A percentile compares a stretch with the other conserved stretches of the same genome.
Conservation (phyloP, 495 filamentous ascomycete species). For the Aspergillus nanangensis region DNA sequence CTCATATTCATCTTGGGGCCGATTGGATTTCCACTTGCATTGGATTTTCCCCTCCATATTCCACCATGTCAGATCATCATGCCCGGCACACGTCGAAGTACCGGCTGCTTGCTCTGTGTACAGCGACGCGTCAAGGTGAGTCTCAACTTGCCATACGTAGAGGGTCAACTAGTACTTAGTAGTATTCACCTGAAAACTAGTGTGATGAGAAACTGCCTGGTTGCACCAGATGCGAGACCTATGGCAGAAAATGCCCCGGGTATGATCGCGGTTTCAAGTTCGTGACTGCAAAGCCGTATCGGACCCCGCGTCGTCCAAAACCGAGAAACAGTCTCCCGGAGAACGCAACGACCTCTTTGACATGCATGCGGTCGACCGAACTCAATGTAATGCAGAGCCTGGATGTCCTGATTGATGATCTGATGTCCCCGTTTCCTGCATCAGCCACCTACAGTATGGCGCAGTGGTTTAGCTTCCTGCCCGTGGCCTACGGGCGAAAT, state of each 20-base stretch:
- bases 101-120: conserved; percentile 45
- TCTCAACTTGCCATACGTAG: background rate
- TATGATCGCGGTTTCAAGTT: conserved; percentile 33
- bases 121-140: conserved; percentile 31
- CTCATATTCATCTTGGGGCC: background rate
- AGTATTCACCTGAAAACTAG: conserved; percentile 7
- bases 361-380: conserved; percentile 8
- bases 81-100: conserved; percentile 48
- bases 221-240: conserved; percentile 29
- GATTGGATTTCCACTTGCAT: background rate
- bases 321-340: background rate
- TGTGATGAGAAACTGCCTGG: conserved; percentile 29
- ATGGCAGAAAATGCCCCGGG: conserved; percentile 31
- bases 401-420: conserved; percentile 19
- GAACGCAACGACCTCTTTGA: background rate
- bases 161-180: background rate
- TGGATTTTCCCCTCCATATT: background rate
- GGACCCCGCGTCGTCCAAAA: conserved; percentile 15
- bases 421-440: conserved; percentile 15
- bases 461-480: conserved; percentile 28
- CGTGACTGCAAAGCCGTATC: conserved; percentile 27
- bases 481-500: conserved; percentile 26
- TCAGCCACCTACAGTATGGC: conserved; percentile 15
- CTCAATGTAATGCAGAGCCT: conserved; percentile 24
- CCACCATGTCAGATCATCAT: background rate